Evolutionary conservation across 805 yeast species (phyloP).

Genomic region (Ogataea sp.): DNA sequence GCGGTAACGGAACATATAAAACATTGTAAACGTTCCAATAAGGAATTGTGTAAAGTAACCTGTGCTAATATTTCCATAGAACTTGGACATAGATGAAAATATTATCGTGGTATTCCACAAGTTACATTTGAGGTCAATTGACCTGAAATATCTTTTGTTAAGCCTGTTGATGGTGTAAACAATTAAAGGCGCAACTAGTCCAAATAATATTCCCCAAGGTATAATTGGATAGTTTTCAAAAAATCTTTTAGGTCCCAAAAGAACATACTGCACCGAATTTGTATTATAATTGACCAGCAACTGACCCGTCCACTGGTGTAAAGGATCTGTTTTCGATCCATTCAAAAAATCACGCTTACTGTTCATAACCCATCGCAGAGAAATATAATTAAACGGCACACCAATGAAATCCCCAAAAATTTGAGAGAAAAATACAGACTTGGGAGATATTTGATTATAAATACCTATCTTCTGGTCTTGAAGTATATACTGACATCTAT

Average conservation of each 20-base stretch:
- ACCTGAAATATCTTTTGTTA: not conserved
- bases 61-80: constrained; percentile 42
- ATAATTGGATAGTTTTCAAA: constrained; percentile 34
- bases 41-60: constrained; percentile 39
- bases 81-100: constrained; percentile 37
- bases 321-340: constrained; percentile 28
- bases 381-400: constrained; percentile 42
- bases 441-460: constrained; percentile 47
- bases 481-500: constrained; percentile 34
- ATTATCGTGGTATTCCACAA: constrained; percentile 41
- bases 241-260: constrained; percentile 38
- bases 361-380: constrained; percentile 37
- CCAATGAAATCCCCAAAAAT: constrained; percentile 44
- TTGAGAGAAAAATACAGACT: constrained; percentile 41
- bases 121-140: constrained; percentile 13
- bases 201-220: constrained; percentile 37
- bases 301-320: constrained; percentile 48
- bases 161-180: constrained; percentile 15
- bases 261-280: constrained; percentile 44
- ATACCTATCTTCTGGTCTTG: constrained; percentile 42
- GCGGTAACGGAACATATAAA: constrained; percentile 31
- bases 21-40: constrained; percentile 42
- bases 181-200: constrained; percentile 29
- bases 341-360: constrained; percentile 27
- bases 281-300: constrained; percentile 31